Base-by-base conservation (phyloP, 495 filamentous ascomycete genomes). In the Hypomontagnella submonticulosa region DNA sequence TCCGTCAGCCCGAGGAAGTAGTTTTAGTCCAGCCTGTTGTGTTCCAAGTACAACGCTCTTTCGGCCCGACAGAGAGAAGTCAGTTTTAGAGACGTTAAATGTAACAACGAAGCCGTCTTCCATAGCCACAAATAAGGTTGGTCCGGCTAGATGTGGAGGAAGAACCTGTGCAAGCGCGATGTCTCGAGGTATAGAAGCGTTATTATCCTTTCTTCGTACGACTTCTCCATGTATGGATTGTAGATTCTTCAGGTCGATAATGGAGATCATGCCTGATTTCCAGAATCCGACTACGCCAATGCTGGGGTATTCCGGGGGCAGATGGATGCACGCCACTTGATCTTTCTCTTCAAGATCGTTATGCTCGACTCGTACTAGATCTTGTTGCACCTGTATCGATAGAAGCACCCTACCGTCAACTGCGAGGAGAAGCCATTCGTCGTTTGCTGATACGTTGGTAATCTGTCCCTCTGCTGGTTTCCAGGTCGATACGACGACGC, bases 31-130 rank as follows among this genome's bases (percentile, higher is more conserved):
- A 1, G 93, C 88, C 64, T 95, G 87, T 62, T 93, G 87, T 19
- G 91, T 93, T 8, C 96, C 96, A 40, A 99, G 83, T 16, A 97
- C 83, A 23, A 96, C 87, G 67, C 87, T 90, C 73, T 92, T 96
- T 70, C 88, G 88, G 1, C 84, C 81, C 0, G 87, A 89, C 7
- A 98, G 77, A 4, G 83, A 74, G 61, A 84, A 82, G 40, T 84
- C 81, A 0, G 69, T 37, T 0, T 81, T 69, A 34, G 92, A 82
- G n/a, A 96, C 79, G 34, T 85, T 83, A 74, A 93, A 99, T 1
- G 90, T 97, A 46, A 95, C 84, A 8, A 99, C 90, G 67, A 90
- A 91, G 19, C 95, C 95, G 76, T 97, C 94, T 16, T 94, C 92
- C 88, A 97, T 92, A n/a, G 93, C 90, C 20, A 97, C 81, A 61